A percentile compares a stretch with the other conserved stretches of the same genome.
Conservation (phyloP, 768 basidiomycete genomes). For the Artomyces pyxidatus region DNA sequence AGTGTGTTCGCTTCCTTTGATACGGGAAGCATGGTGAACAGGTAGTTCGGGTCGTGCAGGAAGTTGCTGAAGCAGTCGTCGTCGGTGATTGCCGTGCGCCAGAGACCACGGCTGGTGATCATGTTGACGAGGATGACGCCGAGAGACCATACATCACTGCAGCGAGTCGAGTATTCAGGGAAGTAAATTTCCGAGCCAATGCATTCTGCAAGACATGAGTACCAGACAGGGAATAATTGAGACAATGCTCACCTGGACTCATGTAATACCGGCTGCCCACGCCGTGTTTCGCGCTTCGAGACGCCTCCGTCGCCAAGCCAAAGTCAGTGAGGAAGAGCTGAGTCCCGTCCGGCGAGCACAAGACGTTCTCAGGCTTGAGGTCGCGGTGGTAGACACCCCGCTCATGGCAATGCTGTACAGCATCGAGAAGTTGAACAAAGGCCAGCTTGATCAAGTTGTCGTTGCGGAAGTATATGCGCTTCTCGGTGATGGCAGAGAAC, state of each 20-base stretch:
- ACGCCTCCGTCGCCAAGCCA: conserved; percentile 27
- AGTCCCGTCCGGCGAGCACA: conserved; percentile 31
- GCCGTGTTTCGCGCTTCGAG: not conserved
- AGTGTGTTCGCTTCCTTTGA: conserved; percentile 36
- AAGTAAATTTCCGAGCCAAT: not conserved
- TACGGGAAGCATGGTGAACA: not conserved
- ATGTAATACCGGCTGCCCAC: not conserved
- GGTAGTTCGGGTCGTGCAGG: not conserved
- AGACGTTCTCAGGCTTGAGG: conserved; percentile 43
- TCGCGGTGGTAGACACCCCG: conserved; percentile 42
- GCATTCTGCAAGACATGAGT: not conserved
- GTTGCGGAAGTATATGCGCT: conserved; percentile 29
- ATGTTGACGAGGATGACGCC: conserved; percentile 10
- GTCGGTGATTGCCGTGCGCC: not conserved
- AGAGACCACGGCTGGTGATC: conserved; percentile 3
- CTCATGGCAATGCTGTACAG: conserved; percentile 38
- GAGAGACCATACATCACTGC: conserved; percentile 10
- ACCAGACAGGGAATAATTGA: not conserved
- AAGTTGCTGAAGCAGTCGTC: not conserved
- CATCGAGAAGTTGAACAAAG: conserved; percentile 43
- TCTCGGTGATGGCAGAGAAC: conserved; percentile 30
- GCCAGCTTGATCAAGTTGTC: conserved; percentile 35
- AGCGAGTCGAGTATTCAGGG: conserved; percentile 1
- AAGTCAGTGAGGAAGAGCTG: conserved; percentile 40
- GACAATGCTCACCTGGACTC: not conserved